Evolutionary conservation across 208 protist species (phyloP).

Genomic region (Leishmania guyanensis): DNA sequence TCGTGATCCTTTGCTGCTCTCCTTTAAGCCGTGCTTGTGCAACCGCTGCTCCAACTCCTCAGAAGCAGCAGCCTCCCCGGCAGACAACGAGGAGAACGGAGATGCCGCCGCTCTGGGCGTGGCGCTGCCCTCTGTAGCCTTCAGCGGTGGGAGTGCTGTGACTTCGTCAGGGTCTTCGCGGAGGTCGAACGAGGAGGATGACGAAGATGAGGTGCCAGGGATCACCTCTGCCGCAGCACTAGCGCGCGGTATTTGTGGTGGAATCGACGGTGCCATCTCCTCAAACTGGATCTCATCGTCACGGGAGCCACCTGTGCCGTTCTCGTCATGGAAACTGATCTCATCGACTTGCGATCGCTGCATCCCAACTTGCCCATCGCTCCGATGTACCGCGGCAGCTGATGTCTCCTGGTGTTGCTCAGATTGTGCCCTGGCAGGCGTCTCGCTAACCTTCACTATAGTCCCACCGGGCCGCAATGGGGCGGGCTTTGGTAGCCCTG

Average conservation of each 20-base stretch:
- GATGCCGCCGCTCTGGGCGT: not conserved
- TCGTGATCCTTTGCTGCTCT: conserved; percentile 4
- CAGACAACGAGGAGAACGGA: not conserved
- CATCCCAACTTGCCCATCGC: not conserved
- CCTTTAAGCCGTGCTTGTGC: not conserved
- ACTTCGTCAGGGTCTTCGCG: conserved; percentile 36
- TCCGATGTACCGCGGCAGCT: conserved; percentile 15
- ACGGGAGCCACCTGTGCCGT: not conserved
- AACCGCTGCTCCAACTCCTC: conserved; percentile 17
- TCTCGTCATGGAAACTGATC: conserved; percentile 14
- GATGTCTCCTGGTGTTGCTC: conserved; percentile 5
- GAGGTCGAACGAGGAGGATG: conserved; percentile 29
- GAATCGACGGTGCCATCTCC: conserved; percentile 13
- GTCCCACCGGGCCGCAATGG: conserved; percentile 4
- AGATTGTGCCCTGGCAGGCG: not conserved
- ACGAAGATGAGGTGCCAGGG: not conserved
- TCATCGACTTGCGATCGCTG: conserved; percentile 14
- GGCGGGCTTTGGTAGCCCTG: conserved; percentile 7
- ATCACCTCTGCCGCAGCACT: not conserved
- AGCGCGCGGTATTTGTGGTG: not conserved
- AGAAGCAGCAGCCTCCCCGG: conserved; percentile 1
- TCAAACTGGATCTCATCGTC: conserved; percentile 37
- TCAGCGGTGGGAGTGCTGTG: conserved; percentile 23
- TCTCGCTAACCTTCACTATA: conserved; percentile 1
- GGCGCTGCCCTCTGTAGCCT: not conserved